Evolutionary conservation across 2,329 filamentous ascomycete species (phyloP), one percentile per base, ranked within the genome.

Genomic region (Myriangium duriaei): DNA sequence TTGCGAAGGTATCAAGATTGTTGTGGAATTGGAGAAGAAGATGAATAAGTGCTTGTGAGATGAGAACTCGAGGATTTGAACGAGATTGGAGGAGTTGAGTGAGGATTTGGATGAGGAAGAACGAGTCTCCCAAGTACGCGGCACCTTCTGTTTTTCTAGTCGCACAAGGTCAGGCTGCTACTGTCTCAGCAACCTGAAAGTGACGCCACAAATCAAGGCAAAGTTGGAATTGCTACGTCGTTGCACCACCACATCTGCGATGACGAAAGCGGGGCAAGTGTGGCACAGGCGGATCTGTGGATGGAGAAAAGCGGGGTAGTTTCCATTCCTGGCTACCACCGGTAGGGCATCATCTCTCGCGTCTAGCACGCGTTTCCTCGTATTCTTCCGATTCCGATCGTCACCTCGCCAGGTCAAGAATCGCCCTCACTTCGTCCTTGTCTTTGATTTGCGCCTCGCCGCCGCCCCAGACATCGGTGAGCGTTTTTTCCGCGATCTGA

Each of bases 391-490:
- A n/a, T n/a, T n/a, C n/a, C n/a, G n/a, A n/a, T n/a, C n/a, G 21
- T 26, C 18, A 42, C 33, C 37, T 42, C 10, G 39, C 45, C 40
- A 45, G 29, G 9, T 45, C 18, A 14, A 47, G 29, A 40, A 47
- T 43, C 19, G 43, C 40, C 30, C 39, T 31, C 3, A 47, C 38
- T 15, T 47, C 34, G 14, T 45, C 34, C 28, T 41, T 40, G n/a
- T 11, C 36, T 10, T 38, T 34, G 14, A 45, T 17, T 29, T 37
- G 31, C 30, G 15, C 36, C 28, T 35, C 33, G 13, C 34, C 32
- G 17, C 34, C 35, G 11, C 42, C 45, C 42, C 40, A 47, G 4
- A 47, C 42, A 37, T 51, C 50, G 14, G 49, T 52, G 43, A 53
- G 17, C 1, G 48, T 52, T 28, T 42, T 37, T 24, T 52, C 46